These are phyloP conservation scores for Teratosphaeriaceae sp. DNA, from an alignment of 2,329 filamentous ascomycete genomes.

Conservation along the genomic window DNA sequence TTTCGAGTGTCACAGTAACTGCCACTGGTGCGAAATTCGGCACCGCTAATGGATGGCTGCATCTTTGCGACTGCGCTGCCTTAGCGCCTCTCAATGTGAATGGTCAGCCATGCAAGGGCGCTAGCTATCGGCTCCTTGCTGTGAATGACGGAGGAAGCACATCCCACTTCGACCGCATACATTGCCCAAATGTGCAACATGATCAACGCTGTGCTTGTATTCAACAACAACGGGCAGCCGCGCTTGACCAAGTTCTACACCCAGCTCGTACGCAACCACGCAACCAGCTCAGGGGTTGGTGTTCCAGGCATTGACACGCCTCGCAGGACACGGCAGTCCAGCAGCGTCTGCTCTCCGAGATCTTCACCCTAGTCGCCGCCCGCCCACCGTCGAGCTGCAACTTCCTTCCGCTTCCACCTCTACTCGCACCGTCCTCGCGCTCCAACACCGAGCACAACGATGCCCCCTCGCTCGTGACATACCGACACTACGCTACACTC, in stretches of 20 bases:
- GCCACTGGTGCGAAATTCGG: too few species aligned
- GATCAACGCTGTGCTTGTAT: constrained; percentile 98
- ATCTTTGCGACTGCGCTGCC: too few species aligned
- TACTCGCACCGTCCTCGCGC: constrained; percentile 19
- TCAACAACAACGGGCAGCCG: constrained; percentile 96
- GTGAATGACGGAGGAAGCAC: too few species aligned
- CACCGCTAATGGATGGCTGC: too few species aligned
- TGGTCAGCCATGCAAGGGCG: too few species aligned
- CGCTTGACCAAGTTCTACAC: constrained; percentile 98
- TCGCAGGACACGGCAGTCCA: constrained; percentile 89
- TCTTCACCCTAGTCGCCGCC: constrained; percentile 91
- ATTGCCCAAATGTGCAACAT: constrained; percentile 45
- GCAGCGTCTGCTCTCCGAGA: constrained; percentile 92
- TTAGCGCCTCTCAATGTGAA: too few species aligned
- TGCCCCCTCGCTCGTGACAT: constrained; percentile 89
- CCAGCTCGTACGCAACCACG: constrained; percentile 60
- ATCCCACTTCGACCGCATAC: too few species aligned
- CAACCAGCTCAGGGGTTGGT: too few species aligned
- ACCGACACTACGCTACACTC: constrained; percentile 95
- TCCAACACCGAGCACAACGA: constrained; percentile 61
- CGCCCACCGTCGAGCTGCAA: constrained; percentile 91
- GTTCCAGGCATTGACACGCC: constrained; percentile 3
- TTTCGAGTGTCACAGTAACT: too few species aligned
- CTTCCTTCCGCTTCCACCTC: constrained; percentile 64
- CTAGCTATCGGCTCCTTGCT: background rate